Conservation (phyloP, 2,329 filamentous ascomycete genomes). For the Penicillium brevicompactum region DNA sequence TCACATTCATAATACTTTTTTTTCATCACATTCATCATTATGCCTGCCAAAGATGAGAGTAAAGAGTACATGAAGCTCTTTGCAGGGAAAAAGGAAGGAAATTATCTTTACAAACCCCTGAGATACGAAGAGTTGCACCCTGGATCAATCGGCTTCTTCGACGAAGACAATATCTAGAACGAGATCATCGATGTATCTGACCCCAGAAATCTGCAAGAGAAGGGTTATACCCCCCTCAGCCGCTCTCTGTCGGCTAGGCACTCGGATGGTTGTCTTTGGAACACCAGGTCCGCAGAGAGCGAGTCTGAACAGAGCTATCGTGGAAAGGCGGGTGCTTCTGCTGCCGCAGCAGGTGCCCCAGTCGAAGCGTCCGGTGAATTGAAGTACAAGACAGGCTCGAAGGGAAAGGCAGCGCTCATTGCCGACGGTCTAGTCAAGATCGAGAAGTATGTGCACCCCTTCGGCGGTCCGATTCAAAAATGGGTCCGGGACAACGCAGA, state of each 20-base stretch:
- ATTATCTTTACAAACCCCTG: neutral
- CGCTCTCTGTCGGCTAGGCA: no score
- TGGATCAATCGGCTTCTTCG: conserved; percentile 57
- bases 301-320: neutral
- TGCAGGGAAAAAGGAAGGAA: neutral
- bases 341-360: neutral
- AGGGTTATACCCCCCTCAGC: neutral
- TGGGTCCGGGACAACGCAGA: neutral
- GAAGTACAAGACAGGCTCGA: neutral
- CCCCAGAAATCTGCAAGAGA: neutral
- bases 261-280: no score
- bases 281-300: neutral
- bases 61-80: neutral
- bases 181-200: neutral
- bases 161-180: neutral
- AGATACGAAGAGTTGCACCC: conserved; percentile 54
- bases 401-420: neutral
- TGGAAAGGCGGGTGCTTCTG: neutral
- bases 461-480: neutral
- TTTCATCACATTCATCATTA: no score
- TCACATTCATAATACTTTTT: no score
- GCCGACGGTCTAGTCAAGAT: neutral
- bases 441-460: neutral
- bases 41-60: no score
- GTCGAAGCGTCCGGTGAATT: neutral